Evolutionary conservation across 345 rosid species (phyloP).

Genomic region (Dipteronia sinensis): DNA sequence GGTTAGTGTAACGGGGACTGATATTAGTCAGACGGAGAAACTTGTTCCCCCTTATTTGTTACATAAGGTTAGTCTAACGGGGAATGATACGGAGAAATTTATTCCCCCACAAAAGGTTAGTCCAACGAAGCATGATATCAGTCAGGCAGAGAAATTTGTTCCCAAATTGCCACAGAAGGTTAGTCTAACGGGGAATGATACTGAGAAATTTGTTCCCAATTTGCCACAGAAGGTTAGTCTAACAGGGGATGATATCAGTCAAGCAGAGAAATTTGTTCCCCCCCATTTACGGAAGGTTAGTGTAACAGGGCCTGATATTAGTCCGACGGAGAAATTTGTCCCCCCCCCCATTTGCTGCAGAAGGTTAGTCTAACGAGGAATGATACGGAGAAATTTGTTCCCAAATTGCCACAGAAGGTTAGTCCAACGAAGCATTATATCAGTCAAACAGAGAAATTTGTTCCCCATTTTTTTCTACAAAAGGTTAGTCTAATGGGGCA

Average conservation of each 20-base stretch:
- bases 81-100: slow-evolving; percentile 12
- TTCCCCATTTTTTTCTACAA: too few relatives aligned
- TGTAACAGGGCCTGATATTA: too few relatives aligned
- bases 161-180: slow-evolving; percentile 10
- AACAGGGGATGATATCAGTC: not conserved
- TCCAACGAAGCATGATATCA: too few relatives aligned
- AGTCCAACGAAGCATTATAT: too few relatives aligned
- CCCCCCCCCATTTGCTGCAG: not conserved
- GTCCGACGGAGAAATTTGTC: slow-evolving; percentile 4
- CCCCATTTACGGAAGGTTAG: too few relatives aligned
- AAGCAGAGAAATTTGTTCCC: too few relatives aligned
- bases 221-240: not conserved
- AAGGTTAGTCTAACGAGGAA: slow-evolving; percentile 15
- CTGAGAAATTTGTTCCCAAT: not conserved
- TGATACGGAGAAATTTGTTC: not conserved
- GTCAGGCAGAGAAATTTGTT: not conserved
- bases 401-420: not conserved
- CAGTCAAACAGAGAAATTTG: too few relatives aligned
- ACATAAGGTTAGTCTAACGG: not conserved
- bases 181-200: not conserved
- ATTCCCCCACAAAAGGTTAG: too few relatives aligned
- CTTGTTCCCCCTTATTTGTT: too few relatives aligned
- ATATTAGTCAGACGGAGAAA: too few relatives aligned
- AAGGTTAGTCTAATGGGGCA: too few relatives aligned
- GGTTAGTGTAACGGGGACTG: too few relatives aligned